Base-by-base conservation (phyloP, 768 basidiomycete genomes). In the Tubosaeta sp. region DNA sequence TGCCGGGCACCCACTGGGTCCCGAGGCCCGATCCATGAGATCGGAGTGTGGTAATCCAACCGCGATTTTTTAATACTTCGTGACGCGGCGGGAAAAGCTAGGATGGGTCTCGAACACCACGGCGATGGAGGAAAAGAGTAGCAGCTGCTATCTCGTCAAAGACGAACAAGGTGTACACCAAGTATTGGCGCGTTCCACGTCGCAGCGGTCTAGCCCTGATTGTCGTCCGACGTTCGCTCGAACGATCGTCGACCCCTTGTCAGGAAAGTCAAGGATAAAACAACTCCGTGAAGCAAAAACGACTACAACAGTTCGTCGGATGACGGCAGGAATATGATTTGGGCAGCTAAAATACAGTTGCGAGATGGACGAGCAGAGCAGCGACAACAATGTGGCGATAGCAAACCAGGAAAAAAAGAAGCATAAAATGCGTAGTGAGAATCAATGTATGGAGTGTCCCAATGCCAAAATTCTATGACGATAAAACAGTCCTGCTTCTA, bases 21-120 rank as follows among this genome's bases (percentile, higher is more conserved):
- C 57, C 52, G 54, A 34, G 45, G 9, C 19, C 47, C 37, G 39
- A 32, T 51, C 47, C 48, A 31, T 50, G 54, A 49, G 39, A 50
- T 53, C 50, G 33, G 11, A 7, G 6, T 53, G 56, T 43, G 53
- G 50, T 45, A 46, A 50, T 47, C 4, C 16, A 5, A 37, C 52
- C 59, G 48, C 45, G 11, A 50, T 45, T 48, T 61, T 58, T 66
- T 66, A 58, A 64, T 66, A 25, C 33, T 53, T 52, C 29, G 39
- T 48, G 56, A 54, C 37, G 43, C 39, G 34, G 48, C 42, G 44
- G 43, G 51, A 52, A 47, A 53, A 53, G 43, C 50, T 38, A 4
- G 8, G 38, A 39, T 6, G n/a, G 57, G 57, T 53, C 63, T 56
- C 50, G 50, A 55, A 46, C 50, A 27, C n/a, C 27, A 37, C 27